Conservation (phyloP, 179 eudicot genomes). For the Heliamphora pulchella region DNA sequence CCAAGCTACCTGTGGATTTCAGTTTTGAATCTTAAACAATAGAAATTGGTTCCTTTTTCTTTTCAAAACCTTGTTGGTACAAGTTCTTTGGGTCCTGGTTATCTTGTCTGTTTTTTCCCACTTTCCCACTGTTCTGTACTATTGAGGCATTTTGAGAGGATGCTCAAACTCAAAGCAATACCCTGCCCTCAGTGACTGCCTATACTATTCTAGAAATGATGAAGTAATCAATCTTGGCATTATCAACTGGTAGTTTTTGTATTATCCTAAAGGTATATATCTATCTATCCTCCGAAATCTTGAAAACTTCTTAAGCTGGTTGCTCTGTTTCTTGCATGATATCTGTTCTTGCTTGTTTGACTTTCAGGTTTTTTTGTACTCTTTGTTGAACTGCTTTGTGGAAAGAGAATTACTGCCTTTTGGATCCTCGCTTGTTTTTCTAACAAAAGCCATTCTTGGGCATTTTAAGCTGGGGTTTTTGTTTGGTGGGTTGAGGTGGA, state of each 20-base stretch:
- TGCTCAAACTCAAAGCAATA: constrained; percentile 1
- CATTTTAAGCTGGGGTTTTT: too few species aligned
- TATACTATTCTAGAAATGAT: constrained; percentile 8
- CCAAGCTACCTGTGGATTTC: constrained; percentile 7
- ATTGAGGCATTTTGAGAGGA: constrained; percentile 15
- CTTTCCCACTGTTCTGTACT: not conserved
- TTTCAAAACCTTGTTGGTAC: not conserved
- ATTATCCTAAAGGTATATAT: not conserved
- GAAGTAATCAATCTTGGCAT: not conserved
- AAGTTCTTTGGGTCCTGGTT: not conserved
- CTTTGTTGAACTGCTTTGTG: too few species aligned
- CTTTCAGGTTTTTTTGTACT: too few species aligned
- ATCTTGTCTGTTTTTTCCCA: not conserved
- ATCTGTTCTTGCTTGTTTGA: not conserved
- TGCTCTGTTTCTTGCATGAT: not conserved
- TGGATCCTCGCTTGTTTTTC: too few species aligned
- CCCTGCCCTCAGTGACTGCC: constrained; percentile 5
- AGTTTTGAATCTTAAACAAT: constrained; percentile 4
- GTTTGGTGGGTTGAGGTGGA: too few species aligned
- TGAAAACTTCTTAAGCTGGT: not conserved
- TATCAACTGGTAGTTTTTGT: constrained; percentile 6
- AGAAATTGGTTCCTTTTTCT: constrained; percentile 1
- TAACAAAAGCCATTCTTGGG: too few species aligned
- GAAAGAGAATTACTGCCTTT: too few species aligned
- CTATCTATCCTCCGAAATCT: not conserved